phyloP scores from a whole-genome alignment of 2,329 filamentous ascomycete species.

The Stenocarpella maydis region DNA sequence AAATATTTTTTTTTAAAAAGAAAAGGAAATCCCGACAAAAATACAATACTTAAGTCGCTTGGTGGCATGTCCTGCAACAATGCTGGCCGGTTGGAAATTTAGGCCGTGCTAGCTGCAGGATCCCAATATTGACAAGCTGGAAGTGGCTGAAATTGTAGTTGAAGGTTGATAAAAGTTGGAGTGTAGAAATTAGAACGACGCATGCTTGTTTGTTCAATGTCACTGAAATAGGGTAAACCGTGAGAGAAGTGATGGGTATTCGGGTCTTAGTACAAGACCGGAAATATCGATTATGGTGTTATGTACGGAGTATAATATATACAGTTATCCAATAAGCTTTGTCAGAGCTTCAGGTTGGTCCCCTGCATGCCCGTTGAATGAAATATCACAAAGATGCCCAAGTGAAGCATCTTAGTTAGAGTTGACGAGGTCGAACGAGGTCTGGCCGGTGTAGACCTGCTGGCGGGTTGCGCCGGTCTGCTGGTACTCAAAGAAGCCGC shows the following conservation, averaged over 20 bases:
- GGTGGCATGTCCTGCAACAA: too few species aligned
- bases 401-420: slow-evolving; percentile 7
- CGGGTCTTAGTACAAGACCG: slow-evolving; percentile 7
- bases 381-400: neutral
- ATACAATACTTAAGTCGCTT: too few species aligned
- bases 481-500: slow-evolving; percentile 37
- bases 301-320: neutral
- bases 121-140: neutral
- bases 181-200: neutral
- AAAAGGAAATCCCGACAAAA: too few species aligned
- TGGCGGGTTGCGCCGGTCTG: slow-evolving; percentile 34
- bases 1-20: too few species aligned
- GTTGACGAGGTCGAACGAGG: slow-evolving; percentile 37
- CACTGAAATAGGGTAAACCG: neutral
- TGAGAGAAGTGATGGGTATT: neutral
- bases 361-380: slow-evolving; percentile 11
- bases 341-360: neutral
- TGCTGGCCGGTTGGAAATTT: too few species aligned
- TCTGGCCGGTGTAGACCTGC: slow-evolving; percentile 44
- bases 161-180: too few species aligned
- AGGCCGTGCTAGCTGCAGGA: too few species aligned
- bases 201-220: neutral
- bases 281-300: neutral
- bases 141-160: neutral
- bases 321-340: slow-evolving; percentile 7